Base-by-base conservation (phyloP, 1,139 yeast genomes). In the Yamadazyma sp. region DNA sequence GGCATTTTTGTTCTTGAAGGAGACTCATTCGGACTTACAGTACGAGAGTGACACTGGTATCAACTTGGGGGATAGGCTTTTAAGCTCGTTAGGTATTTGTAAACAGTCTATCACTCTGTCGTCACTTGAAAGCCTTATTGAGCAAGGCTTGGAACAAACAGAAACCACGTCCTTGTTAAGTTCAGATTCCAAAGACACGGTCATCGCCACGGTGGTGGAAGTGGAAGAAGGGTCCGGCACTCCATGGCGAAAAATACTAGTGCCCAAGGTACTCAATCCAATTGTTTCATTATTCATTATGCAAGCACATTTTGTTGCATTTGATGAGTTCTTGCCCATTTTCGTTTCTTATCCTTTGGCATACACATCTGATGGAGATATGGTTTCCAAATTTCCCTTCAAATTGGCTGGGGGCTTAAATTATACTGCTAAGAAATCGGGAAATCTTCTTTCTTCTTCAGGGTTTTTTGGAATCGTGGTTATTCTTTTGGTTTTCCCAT, bases 271-370 rank as follows among this genome's bases (percentile, higher is more conserved):
- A 8, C 10, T 44, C 16, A 44, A 42, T 22, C 41, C 46, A 2
- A 38, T 44, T 16, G 14, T 41, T 4, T 31, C 44, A 2, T 43
- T 35, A 18, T 41, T 43, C 16, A 27, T 43, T 10, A 41, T 44
- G 45, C 39, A 31, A 29, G 45, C 77, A 39, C 82, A 76, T 48
- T 57, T 64, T 16, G 62, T 76, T 10, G 76, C 76, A 3, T 76
- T 64, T 52, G 70, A 70, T 36, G 85, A 80, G 53, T 76, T 80
- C 43, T 56, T 78, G 31, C 85, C 86, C 8, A 74, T 80, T 7
- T 73, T 76, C 41, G 57, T 78, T 16, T 80, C 84, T 0, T 35
- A 36, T 17, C 32, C 38, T 9, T 37, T 38, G 23, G 41, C 34
- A 8, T 41, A 42, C 30, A 35, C 32, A 10, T 6, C 11, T 4